phyloP scores from a whole-genome alignment of 768 basidiomycete species.

The Lactarius hengduanensis region DNA sequence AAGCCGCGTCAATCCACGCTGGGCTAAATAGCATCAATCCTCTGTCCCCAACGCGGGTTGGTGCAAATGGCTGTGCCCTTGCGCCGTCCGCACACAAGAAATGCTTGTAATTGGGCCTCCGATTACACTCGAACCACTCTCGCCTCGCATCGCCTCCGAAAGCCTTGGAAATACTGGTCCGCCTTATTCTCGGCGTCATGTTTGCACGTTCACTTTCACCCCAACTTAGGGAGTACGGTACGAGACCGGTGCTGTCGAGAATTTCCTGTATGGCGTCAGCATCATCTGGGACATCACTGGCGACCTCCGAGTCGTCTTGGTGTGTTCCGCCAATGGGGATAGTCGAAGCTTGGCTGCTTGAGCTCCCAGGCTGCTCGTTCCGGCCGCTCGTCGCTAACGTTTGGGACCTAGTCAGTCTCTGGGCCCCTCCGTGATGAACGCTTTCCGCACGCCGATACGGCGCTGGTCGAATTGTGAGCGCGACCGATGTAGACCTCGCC shows the following conservation, averaged over 20 bases:
- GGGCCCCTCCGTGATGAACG: background rate
- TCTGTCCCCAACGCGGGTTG: background rate
- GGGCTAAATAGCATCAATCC: background rate
- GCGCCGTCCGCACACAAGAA: background rate
- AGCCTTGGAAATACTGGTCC: fast-evolving
- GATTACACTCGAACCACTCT: background rate
- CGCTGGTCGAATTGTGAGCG: too few species aligned
- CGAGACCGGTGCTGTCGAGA: background rate
- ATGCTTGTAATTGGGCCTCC: background rate
- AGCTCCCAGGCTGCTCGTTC: background rate
- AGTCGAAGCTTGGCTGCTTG: background rate
- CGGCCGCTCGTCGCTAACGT: too few species aligned
- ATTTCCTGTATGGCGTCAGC: background rate
- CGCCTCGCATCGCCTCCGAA: background rate
- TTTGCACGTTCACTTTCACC: background rate
- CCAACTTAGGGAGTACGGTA: background rate
- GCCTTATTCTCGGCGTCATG: background rate
- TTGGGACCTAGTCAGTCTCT: background rate
- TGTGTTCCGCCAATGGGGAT: background rate
- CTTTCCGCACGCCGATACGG: too few species aligned
- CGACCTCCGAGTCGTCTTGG: background rate
- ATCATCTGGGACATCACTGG: background rate
- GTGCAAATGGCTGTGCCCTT: background rate
- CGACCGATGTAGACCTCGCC: too few species aligned
- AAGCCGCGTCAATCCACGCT: background rate